Conservation (phyloP, 306 rosid species). For the Prosopis cineraria region DNA sequence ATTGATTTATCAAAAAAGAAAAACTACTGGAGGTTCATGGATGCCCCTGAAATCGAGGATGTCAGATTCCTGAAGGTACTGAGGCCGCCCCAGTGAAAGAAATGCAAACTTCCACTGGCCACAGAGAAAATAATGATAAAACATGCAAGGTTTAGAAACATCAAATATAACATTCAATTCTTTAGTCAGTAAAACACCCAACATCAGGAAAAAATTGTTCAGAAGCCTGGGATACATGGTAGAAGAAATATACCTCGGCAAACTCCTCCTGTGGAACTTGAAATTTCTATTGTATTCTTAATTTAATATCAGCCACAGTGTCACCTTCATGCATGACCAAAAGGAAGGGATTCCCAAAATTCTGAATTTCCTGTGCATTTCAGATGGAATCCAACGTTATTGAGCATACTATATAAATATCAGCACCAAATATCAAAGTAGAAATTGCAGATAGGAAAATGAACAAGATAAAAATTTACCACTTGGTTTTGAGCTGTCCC, state of each 20-base stretch:
- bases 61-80: conserved; percentile 81
- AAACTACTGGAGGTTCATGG: not conserved
- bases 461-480: conserved; percentile 43
- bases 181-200: conserved; percentile 9
- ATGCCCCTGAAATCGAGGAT: conserved; percentile 79
- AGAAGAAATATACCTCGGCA: conserved; percentile 56
- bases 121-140: not conserved
- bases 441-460: conserved; percentile 17
- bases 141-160: not conserved
- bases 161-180: not conserved
- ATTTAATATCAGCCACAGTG: conserved; percentile 67
- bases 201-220: conserved; percentile 21
- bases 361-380: conserved; percentile 69
- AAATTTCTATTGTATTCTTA: conserved; percentile 70
- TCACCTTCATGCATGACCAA: conserved; percentile 88
- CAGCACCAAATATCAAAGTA: conserved; percentile 10
- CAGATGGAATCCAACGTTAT: conserved; percentile 15
- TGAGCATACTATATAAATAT: not conserved
- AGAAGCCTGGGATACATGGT: conserved; percentile 2
- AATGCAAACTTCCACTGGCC: conserved; percentile 91
- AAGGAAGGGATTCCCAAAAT: conserved; percentile 93
- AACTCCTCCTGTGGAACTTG: conserved; percentile 87
- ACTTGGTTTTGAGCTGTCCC: conserved; percentile 76
- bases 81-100: conserved; percentile 83
- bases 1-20: too few relatives aligned